Conservation (phyloP, 2,329 filamentous ascomycete species). For the Penicillium sp. region DNA sequence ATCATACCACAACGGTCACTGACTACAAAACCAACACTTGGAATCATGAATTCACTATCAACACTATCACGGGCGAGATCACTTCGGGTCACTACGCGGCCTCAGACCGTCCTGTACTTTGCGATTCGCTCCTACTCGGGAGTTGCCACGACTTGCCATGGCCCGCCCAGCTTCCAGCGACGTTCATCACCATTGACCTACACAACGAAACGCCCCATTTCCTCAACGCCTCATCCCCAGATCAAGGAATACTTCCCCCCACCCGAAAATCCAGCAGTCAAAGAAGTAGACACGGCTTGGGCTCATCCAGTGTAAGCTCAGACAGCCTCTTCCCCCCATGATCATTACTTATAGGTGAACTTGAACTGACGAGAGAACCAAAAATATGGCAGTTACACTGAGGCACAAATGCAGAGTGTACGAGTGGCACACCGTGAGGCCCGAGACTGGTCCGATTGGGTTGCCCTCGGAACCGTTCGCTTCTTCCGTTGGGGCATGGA, state of each 20-base stretch:
- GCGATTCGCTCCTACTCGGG: constrained; percentile 22
- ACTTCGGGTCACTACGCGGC: constrained; percentile 24
- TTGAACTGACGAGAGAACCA: constrained; percentile 9
- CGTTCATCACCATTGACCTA: constrained; percentile 2
- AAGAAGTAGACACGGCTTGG: constrained; percentile 15
- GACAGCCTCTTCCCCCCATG: background rate
- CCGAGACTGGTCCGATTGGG: constrained; percentile 66
- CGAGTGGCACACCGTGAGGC: constrained; percentile 70
- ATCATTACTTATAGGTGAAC: background rate
- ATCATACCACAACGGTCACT: background rate
- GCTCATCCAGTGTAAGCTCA: constrained; percentile 43
- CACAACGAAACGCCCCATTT: constrained; percentile 11
- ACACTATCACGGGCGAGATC: constrained; percentile 21
- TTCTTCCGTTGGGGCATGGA: constrained; percentile 76
- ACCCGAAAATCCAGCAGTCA: constrained; percentile 9
- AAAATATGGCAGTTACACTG: constrained; percentile 51
- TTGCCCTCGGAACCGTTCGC: constrained; percentile 71
- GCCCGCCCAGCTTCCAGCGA: constrained; percentile 14
- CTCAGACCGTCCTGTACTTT: constrained; percentile 22
- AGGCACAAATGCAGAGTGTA: constrained; percentile 70
- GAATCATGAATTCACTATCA: constrained; percentile 27
- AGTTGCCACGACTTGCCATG: constrained; percentile 15
- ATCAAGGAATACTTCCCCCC: constrained; percentile 18
- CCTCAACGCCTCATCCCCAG: constrained; percentile 12
- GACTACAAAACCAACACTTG: background rate